Conservation (phyloP, 768 basidiomycete genomes). For the Zangia roseola region DNA sequence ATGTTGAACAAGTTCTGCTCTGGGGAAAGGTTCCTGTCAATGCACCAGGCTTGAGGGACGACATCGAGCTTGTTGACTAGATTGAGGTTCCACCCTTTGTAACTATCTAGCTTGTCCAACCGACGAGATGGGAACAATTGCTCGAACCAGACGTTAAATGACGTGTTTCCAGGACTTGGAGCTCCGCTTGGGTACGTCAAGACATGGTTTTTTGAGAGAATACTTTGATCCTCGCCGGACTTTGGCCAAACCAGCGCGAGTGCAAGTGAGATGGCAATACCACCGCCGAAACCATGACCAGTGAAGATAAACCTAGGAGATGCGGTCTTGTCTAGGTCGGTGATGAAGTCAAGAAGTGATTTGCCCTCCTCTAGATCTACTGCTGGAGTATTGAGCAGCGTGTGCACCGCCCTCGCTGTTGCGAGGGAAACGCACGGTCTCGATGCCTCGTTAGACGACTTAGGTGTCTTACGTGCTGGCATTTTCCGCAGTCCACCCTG, state of each 20-base stretch:
- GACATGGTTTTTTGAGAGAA: not conserved
- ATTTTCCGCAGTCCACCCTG: not conserved
- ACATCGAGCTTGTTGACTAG: constrained; percentile 11
- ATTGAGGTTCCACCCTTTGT: constrained; percentile 10
- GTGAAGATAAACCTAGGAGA: constrained; percentile 8
- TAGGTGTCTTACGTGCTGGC: not conserved
- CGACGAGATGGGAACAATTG: not conserved
- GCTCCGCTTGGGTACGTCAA: constrained; percentile 4
- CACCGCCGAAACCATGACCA: constrained; percentile 4
- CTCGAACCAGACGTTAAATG: constrained; percentile 4
- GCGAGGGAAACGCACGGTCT: not conserved
- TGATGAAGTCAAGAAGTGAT: constrained; percentile 5
- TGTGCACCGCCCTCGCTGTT: not conserved
- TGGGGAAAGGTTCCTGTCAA: not conserved
- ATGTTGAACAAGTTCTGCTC: constrained; percentile 13
- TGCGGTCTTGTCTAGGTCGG: too few species aligned
- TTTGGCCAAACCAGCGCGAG: constrained; percentile 12
- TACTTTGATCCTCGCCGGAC: too few species aligned
- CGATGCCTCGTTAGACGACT: not conserved
- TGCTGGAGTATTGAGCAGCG: constrained; percentile 2
- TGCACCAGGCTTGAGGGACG: constrained; percentile 12
- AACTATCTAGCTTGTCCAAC: not conserved
- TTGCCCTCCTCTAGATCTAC: not conserved
- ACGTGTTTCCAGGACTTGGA: constrained; percentile 6
- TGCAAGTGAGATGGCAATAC: constrained; percentile 3